phyloP scores from a whole-genome alignment of 345 rosid species.

The Erucastrum elatum region DNA sequence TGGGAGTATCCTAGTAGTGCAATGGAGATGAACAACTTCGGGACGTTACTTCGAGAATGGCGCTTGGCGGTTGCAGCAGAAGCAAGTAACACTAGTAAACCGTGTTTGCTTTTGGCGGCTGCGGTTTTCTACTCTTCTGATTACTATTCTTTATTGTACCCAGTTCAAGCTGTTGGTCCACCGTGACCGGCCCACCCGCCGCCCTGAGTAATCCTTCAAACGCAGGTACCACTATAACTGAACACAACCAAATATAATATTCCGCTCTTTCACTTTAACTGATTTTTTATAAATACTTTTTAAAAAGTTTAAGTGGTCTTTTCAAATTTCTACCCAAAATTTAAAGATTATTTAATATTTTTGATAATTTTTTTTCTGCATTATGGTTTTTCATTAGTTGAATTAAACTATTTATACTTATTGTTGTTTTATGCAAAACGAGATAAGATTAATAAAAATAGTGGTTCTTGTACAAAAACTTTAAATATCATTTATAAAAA shows the following conservation, averaged over 20 bases:
- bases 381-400: not conserved
- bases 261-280: not conserved
- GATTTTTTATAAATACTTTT: not conserved
- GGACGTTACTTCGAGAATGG: not conserved
- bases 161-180: slow-evolving; percentile 48
- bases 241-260: not conserved
- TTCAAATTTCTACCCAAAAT: not conserved
- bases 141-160: slow-evolving; percentile 41
- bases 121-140: slow-evolving; percentile 40
- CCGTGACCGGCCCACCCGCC: slow-evolving; percentile 57
- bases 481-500: too few relatives aligned
- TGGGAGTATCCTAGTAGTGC: not conserved
- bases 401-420: too few relatives aligned
- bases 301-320: not conserved
- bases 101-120: not conserved
- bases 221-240: not conserved
- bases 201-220: not conserved
- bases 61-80: not conserved
- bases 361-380: not conserved
- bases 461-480: not conserved
- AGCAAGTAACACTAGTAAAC: not conserved
- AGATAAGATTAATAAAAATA: too few relatives aligned
- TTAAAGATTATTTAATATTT: too few relatives aligned
- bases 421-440: not conserved
- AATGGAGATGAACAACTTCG: not conserved